These are phyloP conservation scores for Arthrobotrys megalospora DNA, from an alignment of 2,329 filamentous ascomycete species.

Conservation along the genomic window DNA sequence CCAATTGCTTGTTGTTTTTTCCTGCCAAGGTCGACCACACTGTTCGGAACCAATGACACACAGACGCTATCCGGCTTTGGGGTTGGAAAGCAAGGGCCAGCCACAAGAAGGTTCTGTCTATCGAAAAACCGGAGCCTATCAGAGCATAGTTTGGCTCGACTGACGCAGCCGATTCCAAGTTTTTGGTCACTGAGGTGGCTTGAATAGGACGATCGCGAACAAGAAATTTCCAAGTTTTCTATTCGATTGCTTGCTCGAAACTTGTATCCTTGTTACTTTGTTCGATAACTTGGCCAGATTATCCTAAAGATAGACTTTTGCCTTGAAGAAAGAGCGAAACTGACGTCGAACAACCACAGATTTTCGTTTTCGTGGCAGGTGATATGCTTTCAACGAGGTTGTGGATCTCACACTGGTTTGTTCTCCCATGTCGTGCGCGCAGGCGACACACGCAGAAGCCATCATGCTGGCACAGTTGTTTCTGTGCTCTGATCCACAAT, in stretches of 20 bases:
- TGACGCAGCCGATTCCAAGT: constrained; percentile 42
- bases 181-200: constrained; percentile 39
- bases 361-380: constrained; percentile 44
- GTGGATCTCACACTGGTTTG: neutral
- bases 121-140: constrained; percentile 37
- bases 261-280: neutral
- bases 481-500: constrained; percentile 23
- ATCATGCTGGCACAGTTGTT: constrained; percentile 10
- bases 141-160: constrained; percentile 18
- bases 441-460: constrained; percentile 15
- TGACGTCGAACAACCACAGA: constrained; percentile 26
- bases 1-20: constrained; percentile 41
- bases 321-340: neutral
- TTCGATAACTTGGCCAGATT: constrained; percentile 10
- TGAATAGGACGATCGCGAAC: constrained; percentile 26
- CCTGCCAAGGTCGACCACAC: constrained; percentile 24
- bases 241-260: constrained; percentile 6
- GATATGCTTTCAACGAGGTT: constrained; percentile 19
- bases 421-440: constrained; percentile 3
- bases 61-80: constrained; percentile 13
- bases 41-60: constrained; percentile 29
- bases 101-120: constrained; percentile 37
- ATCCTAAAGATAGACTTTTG: constrained; percentile 44
- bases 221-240: constrained; percentile 40
- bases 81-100: constrained; percentile 31